Evolutionary conservation across 75 land plant genomes (phyloP).

Genomic region (Ceratopteris richardii): DNA sequence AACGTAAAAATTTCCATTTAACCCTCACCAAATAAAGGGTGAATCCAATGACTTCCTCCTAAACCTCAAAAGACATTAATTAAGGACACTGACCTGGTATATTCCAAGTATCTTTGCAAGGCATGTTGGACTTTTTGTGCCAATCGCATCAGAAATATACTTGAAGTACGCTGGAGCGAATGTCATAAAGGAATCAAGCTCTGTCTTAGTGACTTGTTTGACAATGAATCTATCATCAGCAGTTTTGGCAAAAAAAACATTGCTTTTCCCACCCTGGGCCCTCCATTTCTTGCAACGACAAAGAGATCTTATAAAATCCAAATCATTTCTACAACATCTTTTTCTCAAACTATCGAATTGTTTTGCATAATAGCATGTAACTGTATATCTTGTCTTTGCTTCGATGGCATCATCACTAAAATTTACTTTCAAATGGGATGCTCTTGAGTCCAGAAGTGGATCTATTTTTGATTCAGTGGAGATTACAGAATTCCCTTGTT

Average conservation of each 20-base stretch:
- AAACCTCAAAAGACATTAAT: not conserved
- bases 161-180: constrained; percentile 90
- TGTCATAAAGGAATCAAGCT: constrained; percentile 76
- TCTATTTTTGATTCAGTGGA: constrained; percentile 11
- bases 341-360: constrained; percentile 74
- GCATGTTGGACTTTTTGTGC: constrained; percentile 86
- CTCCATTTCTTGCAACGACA: constrained; percentile 92
- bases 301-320: constrained; percentile 67
- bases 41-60: not conserved
- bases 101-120: constrained; percentile 91
- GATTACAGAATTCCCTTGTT: constrained; percentile 29
- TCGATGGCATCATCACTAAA: constrained; percentile 47
- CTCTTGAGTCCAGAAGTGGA: constrained; percentile 24
- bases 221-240: constrained; percentile 85
- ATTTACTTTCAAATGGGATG: constrained; percentile 43
- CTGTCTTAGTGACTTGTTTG: constrained; percentile 89
- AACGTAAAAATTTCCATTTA: not conserved
- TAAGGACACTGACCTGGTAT: constrained; percentile 54
- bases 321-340: constrained; percentile 78
- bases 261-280: constrained; percentile 98
- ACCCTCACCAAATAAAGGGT: not conserved
- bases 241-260: constrained; percentile 93
- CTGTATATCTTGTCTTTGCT: constrained; percentile 61
- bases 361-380: constrained; percentile 78
- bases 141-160: constrained; percentile 56